Evolutionary conservation across 768 basidiomycete species (phyloP).

Genomic region (Boletus reticuloceps): DNA sequence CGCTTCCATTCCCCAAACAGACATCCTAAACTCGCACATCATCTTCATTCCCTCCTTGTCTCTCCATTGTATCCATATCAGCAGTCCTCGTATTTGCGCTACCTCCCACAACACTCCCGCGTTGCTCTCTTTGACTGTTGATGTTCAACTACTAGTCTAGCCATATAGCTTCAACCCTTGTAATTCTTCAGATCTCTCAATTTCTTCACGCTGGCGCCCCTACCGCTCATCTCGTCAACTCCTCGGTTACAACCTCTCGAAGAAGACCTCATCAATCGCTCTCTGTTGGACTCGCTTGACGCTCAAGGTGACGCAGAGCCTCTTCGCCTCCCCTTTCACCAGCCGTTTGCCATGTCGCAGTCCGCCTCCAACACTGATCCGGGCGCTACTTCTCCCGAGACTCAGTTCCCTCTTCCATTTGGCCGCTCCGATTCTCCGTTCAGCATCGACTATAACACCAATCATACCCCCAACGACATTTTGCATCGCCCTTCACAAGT

Average conservation of each 20-base stretch:
- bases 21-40: constrained; percentile 26
- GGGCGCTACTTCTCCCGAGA: constrained; percentile 46
- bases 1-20: constrained; percentile 27
- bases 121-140: constrained; percentile 39
- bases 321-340: constrained; percentile 28
- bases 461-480: constrained; percentile 36
- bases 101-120: constrained; percentile 30
- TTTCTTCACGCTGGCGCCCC: constrained; percentile 52
- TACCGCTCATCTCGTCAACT: constrained; percentile 34
- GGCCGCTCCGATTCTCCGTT: constrained; percentile 53
- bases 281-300: constrained; percentile 79
- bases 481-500: constrained; percentile 25
- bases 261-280: constrained; percentile 86
- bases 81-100: constrained; percentile 35
- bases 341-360: constrained; percentile 44
- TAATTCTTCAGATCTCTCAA: constrained; percentile 23
- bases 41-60: constrained; percentile 25
- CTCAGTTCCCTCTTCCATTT: constrained; percentile 49
- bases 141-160: constrained; percentile 37
- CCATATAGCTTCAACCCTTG: constrained; percentile 28
- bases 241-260: constrained; percentile 36
- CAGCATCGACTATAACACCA: constrained; percentile 36
- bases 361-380: constrained; percentile 55
- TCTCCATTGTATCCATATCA: constrained; percentile 45
- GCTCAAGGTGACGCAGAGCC: constrained; percentile 82